Evolutionary conservation across 129 eudicot genomes (phyloP), one percentile per base, ranked within the genome.

Genomic region (Dittrichia graveolens): DNA sequence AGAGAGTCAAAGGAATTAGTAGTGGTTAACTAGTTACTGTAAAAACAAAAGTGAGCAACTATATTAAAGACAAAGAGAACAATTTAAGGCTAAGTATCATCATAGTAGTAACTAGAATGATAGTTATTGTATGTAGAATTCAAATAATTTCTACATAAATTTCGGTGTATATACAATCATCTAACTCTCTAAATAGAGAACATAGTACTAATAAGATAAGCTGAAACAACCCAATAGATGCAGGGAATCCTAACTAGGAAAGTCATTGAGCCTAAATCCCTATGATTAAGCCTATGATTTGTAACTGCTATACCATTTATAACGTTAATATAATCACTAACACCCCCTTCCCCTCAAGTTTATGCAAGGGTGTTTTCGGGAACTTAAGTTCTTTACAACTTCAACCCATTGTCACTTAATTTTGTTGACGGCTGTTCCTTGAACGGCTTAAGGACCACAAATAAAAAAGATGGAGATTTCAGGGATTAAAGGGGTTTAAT

Each of bases 241-340:
- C 10, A 24, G 42, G 54, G 54, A 42, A 19, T 41, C 45, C 43
- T 39, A 69, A 53, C 63, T 42, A 24, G 63, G 34, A 65, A 45
- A 44, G 41, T 45, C n/a, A 13, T 46, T 0, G 31, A 55, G 61
- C 38, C 37, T 55, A 55, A 16, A 14, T 55, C 61, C 18, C 34
- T 55, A 7, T 18, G 38, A 2, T 55, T 65, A 31, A 44, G 16
- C 54, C 18, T 65, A 11, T 65, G 70, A 45, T 34, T 16, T 49
- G 73, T 67, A 67, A 67, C 73, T 7, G 37, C 45, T 47, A 49
- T 40, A 42, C 69, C n/a, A 42, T 37, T 24, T 8, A 9, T 67
- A 44, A 66, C n/a, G 41, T 39, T 47, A 67, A 45, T 6, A 52
- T 38, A 39, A 41, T 49, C 37, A 35, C 74, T 49, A 38, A 3